Evolutionary conservation across 371 early-diverging fungal species (phyloP).

Genomic region (Mucor sp.): DNA sequence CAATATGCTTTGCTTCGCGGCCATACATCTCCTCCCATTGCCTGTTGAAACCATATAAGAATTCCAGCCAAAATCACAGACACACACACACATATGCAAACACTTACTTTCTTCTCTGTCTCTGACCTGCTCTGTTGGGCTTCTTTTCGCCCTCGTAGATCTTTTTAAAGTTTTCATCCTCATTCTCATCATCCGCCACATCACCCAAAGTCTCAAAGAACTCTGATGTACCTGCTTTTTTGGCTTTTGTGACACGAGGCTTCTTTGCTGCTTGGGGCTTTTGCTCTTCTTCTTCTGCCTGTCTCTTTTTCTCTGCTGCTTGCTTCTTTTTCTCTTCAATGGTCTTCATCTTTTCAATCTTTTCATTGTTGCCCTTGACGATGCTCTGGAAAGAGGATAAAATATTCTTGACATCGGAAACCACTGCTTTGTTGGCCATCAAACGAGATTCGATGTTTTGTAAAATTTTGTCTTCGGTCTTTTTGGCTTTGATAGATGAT

Average conservation of each 20-base stretch:
- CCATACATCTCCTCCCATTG: slow-evolving; percentile 49
- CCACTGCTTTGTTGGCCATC: slow-evolving; percentile 27
- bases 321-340: slow-evolving; percentile 10
- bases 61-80: too few species aligned
- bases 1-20: slow-evolving; percentile 43
- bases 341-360: slow-evolving; percentile 14
- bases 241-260: neutral
- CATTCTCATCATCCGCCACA: slow-evolving; percentile 13
- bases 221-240: slow-evolving; percentile 23
- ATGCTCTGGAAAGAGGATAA: slow-evolving; percentile 26
- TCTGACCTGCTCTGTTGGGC: slow-evolving; percentile 46
- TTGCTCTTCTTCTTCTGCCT: slow-evolving; percentile 18
- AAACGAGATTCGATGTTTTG: slow-evolving; percentile 37
- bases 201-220: slow-evolving; percentile 37
- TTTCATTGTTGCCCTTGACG: slow-evolving; percentile 22
- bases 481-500: neutral
- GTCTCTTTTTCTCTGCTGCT: slow-evolving; percentile 13
- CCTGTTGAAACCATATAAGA: slow-evolving; percentile 8
- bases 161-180: slow-evolving; percentile 36
- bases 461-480: slow-evolving; percentile 9
- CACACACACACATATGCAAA: too few species aligned
- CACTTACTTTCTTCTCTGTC: slow-evolving; percentile 46
- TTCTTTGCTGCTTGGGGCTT: slow-evolving; percentile 6
- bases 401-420: slow-evolving; percentile 20
- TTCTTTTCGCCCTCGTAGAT: slow-evolving; percentile 43